A percentile compares a stretch with the other conserved stretches of the same genome.
Conservation (phyloP, 2,329 filamentous ascomycete species). For the Cryphonectria radicalis region DNA sequence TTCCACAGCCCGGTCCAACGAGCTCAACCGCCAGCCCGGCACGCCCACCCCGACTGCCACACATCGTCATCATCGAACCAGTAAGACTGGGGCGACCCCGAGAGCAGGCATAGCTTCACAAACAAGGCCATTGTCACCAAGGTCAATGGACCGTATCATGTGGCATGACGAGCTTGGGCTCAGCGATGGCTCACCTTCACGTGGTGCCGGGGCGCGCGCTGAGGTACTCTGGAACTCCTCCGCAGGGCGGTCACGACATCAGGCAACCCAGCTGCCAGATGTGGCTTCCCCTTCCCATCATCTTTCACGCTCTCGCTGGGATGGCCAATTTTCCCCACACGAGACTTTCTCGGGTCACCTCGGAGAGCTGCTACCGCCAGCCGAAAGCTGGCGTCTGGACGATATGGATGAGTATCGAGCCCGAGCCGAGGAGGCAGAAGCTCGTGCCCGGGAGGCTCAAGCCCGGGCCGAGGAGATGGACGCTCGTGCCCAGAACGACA, state of each 20-base stretch:
- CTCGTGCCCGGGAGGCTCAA: not conserved
- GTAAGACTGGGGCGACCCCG: not conserved
- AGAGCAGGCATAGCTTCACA: not conserved
- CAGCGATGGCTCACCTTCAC: not conserved
- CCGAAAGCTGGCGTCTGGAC: not conserved
- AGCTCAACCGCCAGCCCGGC: not conserved
- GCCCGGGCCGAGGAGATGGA: not conserved
- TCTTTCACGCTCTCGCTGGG: not conserved
- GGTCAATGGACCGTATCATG: not conserved
- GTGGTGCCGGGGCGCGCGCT: not conserved
- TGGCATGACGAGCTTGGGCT: not conserved
- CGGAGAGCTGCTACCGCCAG: not conserved
- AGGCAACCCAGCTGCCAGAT: not conserved
- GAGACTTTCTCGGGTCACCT: not conserved
- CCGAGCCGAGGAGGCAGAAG: not conserved
- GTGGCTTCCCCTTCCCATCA: not conserved
- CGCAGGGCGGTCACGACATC: not conserved
- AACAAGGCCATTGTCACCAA: too few species aligned
- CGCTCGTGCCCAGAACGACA: slow-evolving; percentile 15
- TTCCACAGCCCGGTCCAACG: not conserved
- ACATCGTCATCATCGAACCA: not conserved
- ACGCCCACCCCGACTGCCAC: not conserved
- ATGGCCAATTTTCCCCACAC: not conserved
- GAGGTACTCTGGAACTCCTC: not conserved
- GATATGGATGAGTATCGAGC: not conserved